phyloP scores from a whole-genome alignment of 1,139 yeast genomes.

The Diutina rugosa region DNA sequence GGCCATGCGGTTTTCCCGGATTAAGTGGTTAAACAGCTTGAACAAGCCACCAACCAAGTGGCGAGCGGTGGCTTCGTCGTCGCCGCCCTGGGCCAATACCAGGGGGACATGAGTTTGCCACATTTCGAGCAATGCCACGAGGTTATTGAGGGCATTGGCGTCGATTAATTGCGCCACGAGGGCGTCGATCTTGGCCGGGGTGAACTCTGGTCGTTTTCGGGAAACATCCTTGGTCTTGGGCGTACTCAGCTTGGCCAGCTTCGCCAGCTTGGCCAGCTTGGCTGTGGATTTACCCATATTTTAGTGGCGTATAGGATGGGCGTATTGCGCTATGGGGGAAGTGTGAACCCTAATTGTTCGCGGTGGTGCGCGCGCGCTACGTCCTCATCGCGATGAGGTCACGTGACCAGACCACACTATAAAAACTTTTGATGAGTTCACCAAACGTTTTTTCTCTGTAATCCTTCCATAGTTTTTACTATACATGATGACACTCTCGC shows the following conservation, averaged over 20 bases:
- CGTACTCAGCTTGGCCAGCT: conserved; percentile 4
- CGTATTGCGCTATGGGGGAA: no score
- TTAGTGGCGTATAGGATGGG: no score
- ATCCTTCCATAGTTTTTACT: conserved; percentile 47
- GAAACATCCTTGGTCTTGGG: conserved; percentile 10
- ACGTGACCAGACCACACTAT: conserved; percentile 4
- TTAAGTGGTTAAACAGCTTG: conserved; percentile 44
- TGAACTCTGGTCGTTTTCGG: neutral
- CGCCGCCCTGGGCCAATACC: conserved; percentile 5
- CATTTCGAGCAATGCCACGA: conserved; percentile 31
- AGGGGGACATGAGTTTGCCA: conserved; percentile 15
- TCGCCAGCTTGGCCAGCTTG: conserved; percentile 7
- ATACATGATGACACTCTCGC: conserved; percentile 48
- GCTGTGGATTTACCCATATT: conserved; percentile 5
- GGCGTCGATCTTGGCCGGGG: conserved; percentile 2
- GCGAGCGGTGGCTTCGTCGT: conserved; percentile 24
- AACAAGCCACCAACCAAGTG: conserved; percentile 38
- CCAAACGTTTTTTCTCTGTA: conserved; percentile 12
- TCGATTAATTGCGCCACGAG: conserved; percentile 10
- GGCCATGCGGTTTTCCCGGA: conserved; percentile 35
- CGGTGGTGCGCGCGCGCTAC: neutral
- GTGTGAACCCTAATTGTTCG: neutral
- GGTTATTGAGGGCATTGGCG: conserved; percentile 28
- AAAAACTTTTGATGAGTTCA: conserved; percentile 7
- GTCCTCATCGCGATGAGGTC: neutral